These are phyloP conservation scores for Serendipita sp. DNA, from an alignment of 1,284 basidiomycete species.

Conservation along the genomic window DNA sequence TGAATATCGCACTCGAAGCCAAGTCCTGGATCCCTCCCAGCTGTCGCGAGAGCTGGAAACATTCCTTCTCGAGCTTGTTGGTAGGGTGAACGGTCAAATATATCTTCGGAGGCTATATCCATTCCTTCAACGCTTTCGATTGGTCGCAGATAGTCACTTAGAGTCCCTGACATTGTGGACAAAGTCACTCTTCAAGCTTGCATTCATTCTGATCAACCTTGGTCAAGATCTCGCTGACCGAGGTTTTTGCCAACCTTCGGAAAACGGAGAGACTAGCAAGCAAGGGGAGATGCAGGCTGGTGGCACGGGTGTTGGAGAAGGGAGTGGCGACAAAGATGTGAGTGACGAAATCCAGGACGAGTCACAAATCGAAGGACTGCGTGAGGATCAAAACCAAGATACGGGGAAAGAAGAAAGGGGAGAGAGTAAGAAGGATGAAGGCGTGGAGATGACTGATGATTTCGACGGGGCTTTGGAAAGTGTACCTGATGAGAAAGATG, in stretches of 20 bases:
- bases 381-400: constrained; percentile 50
- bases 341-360: constrained; percentile 91
- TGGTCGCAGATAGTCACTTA: constrained; percentile 41
- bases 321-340: constrained; percentile 71
- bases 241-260: constrained; percentile 86
- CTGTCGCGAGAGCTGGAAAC: neutral
- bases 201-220: constrained; percentile 63
- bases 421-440: constrained; percentile 47
- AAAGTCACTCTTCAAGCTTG: constrained; percentile 74
- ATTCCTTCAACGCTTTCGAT: constrained; percentile 48
- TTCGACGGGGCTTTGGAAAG: constrained; percentile 74
- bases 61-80: neutral
- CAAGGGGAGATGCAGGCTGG: constrained; percentile 41
- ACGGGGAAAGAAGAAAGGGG: constrained; percentile 37
- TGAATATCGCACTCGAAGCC: constrained; percentile 12
- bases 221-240: constrained; percentile 64
- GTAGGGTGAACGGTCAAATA: constrained; percentile 14
- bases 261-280: constrained; percentile 40
- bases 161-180: constrained; percentile 46
- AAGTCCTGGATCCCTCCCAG: neutral
- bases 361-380: constrained; percentile 87
- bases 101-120: constrained; percentile 34
- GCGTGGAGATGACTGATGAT: constrained; percentile 40
- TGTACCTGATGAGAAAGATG: constrained; percentile 45
- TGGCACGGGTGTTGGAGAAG: constrained; percentile 79